Evolutionary conservation across 441 rosid species (phyloP).

Genomic region (Bocquillonia castaneifolia): DNA sequence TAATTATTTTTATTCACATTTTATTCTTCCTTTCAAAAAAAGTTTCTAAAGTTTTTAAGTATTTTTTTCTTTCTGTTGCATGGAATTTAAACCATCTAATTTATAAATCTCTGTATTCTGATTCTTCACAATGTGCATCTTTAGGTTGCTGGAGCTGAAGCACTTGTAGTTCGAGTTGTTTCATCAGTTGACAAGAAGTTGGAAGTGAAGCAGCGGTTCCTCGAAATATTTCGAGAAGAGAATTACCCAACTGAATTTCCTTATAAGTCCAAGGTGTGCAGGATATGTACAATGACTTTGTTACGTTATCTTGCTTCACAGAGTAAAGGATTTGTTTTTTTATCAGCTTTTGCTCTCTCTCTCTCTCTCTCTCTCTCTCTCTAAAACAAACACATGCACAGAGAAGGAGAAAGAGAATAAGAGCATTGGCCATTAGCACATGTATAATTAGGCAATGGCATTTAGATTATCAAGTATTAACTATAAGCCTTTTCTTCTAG

Average conservation of each 20-base stretch:
- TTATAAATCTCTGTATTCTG: neutral
- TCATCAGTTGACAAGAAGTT: conserved; percentile 98
- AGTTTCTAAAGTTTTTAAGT: neutral
- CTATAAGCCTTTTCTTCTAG: conserved; percentile 41
- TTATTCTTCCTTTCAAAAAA: neutral
- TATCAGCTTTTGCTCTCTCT: neutral
- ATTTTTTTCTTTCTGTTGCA: neutral
- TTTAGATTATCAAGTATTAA: conserved; percentile 9
- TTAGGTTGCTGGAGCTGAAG: conserved; percentile 92
- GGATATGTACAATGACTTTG: conserved; percentile 17
- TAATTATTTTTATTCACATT: neutral
- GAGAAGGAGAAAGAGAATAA: neutral
- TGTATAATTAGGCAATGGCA: neutral
- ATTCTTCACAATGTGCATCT: conserved; percentile 23
- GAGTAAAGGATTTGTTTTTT: neutral
- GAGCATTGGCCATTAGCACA: neutral
- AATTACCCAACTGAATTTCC: conserved; percentile 91
- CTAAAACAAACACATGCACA: neutral
- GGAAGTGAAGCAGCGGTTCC: conserved; percentile 93
- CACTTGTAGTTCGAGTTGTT: conserved; percentile 94
- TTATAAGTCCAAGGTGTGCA: conserved; percentile 84
- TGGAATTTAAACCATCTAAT: neutral
- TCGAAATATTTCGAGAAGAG: conserved; percentile 91
- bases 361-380: neutral
- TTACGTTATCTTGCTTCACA: neutral